These are phyloP conservation scores for Coleophoma eucalyptorum DNA, from an alignment of 2,329 filamentous ascomycete species.

Conservation along the genomic window DNA sequence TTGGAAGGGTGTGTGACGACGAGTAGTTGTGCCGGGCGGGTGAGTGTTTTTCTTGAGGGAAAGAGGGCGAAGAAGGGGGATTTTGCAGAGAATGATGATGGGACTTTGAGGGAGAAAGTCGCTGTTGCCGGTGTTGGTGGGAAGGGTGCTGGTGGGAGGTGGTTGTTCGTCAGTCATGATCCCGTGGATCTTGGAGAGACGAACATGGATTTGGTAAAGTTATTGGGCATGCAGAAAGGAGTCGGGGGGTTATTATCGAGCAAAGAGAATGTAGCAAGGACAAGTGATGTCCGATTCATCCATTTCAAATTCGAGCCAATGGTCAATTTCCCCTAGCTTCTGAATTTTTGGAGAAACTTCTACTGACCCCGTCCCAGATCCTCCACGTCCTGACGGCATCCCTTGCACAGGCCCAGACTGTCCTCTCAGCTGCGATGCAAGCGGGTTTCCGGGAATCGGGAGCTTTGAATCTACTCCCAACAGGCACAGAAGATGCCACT, in stretches of 20 bases:
- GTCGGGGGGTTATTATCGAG: slow-evolving; percentile 6
- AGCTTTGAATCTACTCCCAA: slow-evolving; percentile 59
- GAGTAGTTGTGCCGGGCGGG: slow-evolving; percentile 84
- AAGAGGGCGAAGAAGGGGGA: slow-evolving; percentile 34
- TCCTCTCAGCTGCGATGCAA: slow-evolving; percentile 71
- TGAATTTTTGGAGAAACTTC: slow-evolving; percentile 1
- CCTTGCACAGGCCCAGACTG: slow-evolving; percentile 66
- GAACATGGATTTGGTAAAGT: slow-evolving; percentile 21
- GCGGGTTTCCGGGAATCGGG: slow-evolving; percentile 91
- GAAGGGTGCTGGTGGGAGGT: slow-evolving; percentile 79
- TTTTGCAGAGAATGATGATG: slow-evolving; percentile 8
- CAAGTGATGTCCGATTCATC: slow-evolving; percentile 44
- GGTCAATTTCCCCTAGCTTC: slow-evolving; percentile 49
- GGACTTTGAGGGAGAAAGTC: slow-evolving; percentile 5
- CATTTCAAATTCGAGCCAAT: slow-evolving; percentile 95
- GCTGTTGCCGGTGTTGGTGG: slow-evolving; percentile 64
- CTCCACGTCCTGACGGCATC: slow-evolving; percentile 82
- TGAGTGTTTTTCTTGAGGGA: slow-evolving; percentile 87
- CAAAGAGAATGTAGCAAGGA: background rate
- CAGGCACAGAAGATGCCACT: slow-evolving; percentile 30
- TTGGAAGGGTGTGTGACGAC: slow-evolving; percentile 79
- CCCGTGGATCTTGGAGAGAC: slow-evolving; percentile 41
- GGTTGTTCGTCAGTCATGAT: slow-evolving; percentile 87
- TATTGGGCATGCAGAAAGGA: slow-evolving; percentile 37
- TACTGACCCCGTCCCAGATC: slow-evolving; percentile 52